Conservation (phyloP, 345 rosid genomes). For the Sonneratia caseolaris region DNA sequence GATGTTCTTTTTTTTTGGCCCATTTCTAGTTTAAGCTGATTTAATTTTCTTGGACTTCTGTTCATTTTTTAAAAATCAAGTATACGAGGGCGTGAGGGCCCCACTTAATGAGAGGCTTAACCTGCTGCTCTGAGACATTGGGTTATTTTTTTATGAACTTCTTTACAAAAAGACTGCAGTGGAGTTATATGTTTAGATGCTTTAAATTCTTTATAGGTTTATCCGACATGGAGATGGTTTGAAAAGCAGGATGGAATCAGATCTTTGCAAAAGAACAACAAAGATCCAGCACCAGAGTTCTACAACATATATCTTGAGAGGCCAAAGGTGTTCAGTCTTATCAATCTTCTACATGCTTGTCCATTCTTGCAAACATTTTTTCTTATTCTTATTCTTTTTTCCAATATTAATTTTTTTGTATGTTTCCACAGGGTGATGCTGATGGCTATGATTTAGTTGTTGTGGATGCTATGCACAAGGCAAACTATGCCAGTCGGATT, state of each 20-base stretch:
- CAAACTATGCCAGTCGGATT: slow-evolving; percentile 97
- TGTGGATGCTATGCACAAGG: slow-evolving; percentile 99
- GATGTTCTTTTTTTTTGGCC: no score
- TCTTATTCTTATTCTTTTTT: slow-evolving; percentile 12
- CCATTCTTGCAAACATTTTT: not conserved
- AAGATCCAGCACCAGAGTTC: slow-evolving; percentile 99
- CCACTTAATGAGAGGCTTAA: not conserved
- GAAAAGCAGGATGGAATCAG: slow-evolving; percentile 99
- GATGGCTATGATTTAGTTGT: slow-evolving; percentile 99
- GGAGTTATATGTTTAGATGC: not conserved
- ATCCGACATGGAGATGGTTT: slow-evolving; percentile 99
- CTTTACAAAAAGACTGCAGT: not conserved
- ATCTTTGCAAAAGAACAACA: slow-evolving; percentile 78
- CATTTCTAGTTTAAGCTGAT: not conserved
- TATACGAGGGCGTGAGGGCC: not conserved
- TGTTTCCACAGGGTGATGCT: slow-evolving; percentile 74
- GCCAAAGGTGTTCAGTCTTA: slow-evolving; percentile 64
- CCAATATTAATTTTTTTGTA: slow-evolving; percentile 3
- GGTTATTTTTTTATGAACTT: not conserved
- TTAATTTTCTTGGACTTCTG: not conserved
- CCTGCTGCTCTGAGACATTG: not conserved
- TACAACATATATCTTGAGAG: slow-evolving; percentile 98
- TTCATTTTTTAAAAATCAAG: not conserved
- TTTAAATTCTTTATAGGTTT: slow-evolving; percentile 44
- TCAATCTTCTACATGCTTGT: not conserved